Evolutionary conservation across 306 rosid species (phyloP).

Genomic region (Ochetophila trinervis): DNA sequence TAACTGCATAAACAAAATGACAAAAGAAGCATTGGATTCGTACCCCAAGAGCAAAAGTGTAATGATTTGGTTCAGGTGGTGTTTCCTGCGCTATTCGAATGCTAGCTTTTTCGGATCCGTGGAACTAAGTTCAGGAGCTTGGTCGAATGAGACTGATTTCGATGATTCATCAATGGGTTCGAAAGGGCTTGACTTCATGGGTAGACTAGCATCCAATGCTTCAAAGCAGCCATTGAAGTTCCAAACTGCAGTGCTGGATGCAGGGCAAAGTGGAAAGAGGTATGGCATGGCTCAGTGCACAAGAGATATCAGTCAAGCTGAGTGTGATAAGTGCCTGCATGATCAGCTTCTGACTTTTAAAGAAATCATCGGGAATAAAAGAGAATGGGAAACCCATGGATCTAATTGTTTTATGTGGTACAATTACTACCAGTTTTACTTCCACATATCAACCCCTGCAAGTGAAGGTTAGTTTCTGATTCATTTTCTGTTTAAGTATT

Average conservation of each 20-base stretch:
- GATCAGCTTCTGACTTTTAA: constrained; percentile 36
- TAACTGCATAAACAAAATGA: constrained; percentile 34
- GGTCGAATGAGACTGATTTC: constrained; percentile 43
- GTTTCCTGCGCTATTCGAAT: constrained; percentile 47
- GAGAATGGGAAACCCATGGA: constrained; percentile 58
- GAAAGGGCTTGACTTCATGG: constrained; percentile 40
- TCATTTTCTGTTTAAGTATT: background rate
- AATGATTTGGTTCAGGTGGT: constrained; percentile 46
- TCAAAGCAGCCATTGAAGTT: constrained; percentile 36
- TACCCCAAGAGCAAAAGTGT: constrained; percentile 43
- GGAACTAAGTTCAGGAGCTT: constrained; percentile 28
- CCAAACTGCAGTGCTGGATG: constrained; percentile 27
- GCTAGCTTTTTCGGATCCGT: constrained; percentile 36
- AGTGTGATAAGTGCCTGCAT: constrained; percentile 43
- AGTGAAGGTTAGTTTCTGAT: constrained; percentile 39
- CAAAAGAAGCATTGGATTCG: constrained; percentile 23
- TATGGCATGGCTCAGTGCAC: constrained; percentile 69
- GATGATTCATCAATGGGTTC: constrained; percentile 43
- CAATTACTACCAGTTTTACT: constrained; percentile 52
- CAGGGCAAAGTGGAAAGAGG: constrained; percentile 44
- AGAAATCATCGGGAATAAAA: constrained; percentile 42
- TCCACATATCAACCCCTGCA: constrained; percentile 33
- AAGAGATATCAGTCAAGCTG: constrained; percentile 42
- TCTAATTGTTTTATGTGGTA: constrained; percentile 59
- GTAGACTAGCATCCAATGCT: constrained; percentile 29